A percentile compares a stretch with the other conserved stretches of the same genome.
These are phyloP conservation scores for Penicillium concentricum DNA, from an alignment of 2,329 filamentous ascomycete species.

Conservation along the genomic window DNA sequence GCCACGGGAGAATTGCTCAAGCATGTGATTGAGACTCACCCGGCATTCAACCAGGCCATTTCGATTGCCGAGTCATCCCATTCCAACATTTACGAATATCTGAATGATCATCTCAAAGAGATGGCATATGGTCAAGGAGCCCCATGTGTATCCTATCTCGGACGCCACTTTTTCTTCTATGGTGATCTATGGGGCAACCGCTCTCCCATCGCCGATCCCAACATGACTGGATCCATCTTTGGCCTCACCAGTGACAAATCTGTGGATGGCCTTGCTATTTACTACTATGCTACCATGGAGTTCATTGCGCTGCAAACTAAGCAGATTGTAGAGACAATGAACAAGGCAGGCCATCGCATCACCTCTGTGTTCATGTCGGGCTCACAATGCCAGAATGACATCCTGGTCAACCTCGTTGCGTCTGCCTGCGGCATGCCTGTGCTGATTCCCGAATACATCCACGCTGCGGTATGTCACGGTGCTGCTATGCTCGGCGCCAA, in stretches of 20 bases:
- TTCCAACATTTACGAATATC: slow-evolving; percentile 89
- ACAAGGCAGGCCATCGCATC: slow-evolving; percentile 81
- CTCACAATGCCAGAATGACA: slow-evolving; percentile 91
- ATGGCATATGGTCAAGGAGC: slow-evolving; percentile 68
- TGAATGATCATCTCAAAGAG: slow-evolving; percentile 81
- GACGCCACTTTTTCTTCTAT: slow-evolving; percentile 96
- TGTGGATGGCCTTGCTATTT: slow-evolving; percentile 77
- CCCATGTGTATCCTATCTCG: slow-evolving; percentile 79
- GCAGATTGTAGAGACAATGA: slow-evolving; percentile 94
- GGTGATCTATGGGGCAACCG: slow-evolving; percentile 94
- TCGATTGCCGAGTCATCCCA: slow-evolving; percentile 78
- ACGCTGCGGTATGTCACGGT: slow-evolving; percentile 95
- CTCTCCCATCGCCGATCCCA: slow-evolving; percentile 82
- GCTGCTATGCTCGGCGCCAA: slow-evolving; percentile 98
- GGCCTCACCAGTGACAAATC: slow-evolving; percentile 81
- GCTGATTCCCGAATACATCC: slow-evolving; percentile 87
- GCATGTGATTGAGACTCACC: slow-evolving; percentile 92
- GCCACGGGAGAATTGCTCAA: slow-evolving; percentile 93
- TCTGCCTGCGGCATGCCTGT: slow-evolving; percentile 91
- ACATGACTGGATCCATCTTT: slow-evolving; percentile 85
- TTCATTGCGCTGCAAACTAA: slow-evolving; percentile 94
- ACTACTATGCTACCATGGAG: slow-evolving; percentile 94
- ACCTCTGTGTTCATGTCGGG: slow-evolving; percentile 98
- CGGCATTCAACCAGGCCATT: slow-evolving; percentile 77
- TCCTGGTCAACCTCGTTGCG: slow-evolving; percentile 88